phyloP scores from a whole-genome alignment of 2,329 filamentous ascomycete species.

The Didymella pinodella region DNA sequence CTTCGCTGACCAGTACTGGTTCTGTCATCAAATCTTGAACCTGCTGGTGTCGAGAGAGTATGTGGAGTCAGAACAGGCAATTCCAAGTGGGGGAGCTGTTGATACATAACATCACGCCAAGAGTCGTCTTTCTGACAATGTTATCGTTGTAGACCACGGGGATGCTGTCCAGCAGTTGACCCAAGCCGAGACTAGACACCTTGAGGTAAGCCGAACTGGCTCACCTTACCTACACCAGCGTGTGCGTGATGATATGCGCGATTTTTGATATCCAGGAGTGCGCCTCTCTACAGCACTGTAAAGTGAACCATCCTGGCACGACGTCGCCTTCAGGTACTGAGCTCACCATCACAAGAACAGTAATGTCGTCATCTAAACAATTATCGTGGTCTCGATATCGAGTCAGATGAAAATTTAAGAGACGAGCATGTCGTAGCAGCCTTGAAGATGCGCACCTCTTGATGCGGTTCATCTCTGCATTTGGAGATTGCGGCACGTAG shows the following conservation, averaged over 20 bases:
- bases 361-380: not conserved
- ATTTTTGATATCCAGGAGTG: slow-evolving; percentile 8
- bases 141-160: slow-evolving; percentile 3
- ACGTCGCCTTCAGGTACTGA: not conserved
- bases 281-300: not conserved
- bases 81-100: not conserved
- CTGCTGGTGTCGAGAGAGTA: not conserved
- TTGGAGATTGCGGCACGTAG: slow-evolving; percentile 13
- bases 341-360: not conserved
- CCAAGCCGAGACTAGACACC: slow-evolving; percentile 7
- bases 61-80: not conserved
- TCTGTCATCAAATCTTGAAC: not conserved
- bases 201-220: slow-evolving; percentile 5
- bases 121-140: not conserved
- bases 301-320: not conserved
- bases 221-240: slow-evolving; percentile 1
- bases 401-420: not conserved
- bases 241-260: slow-evolving; percentile 7
- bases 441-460: not conserved
- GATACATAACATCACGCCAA: not conserved
- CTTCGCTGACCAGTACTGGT: not conserved
- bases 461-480: slow-evolving; percentile 5
- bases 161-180: not conserved
- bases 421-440: not conserved
- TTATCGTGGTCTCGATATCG: not conserved